Evolutionary conservation across 306 rosid genomes (phyloP), one percentile per base, ranked within the genome.

Genomic region (Vigna hirtella): DNA sequence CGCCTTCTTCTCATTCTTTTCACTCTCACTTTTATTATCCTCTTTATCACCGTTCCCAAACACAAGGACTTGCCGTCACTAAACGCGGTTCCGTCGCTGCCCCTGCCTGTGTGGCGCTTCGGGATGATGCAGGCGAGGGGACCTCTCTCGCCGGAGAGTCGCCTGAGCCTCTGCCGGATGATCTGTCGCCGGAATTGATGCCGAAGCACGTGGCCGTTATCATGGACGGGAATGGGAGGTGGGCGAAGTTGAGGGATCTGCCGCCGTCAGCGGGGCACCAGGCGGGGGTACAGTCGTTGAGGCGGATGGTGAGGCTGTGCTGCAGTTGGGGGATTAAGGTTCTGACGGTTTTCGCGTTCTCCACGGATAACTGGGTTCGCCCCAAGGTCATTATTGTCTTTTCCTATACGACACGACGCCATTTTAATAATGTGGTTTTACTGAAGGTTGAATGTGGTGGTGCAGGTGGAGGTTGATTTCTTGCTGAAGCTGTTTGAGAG

Each of bases 191-290:
- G 68, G 97, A 91, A 66, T 42, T 85, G 80, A 83, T 93, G 91
- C 97, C 95, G 63, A 93, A 81, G 78, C 98, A 93, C 79, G 97
- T 93, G 80, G 98, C 96, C 28, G 84, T 93, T 51, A 93, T 93
- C 5, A 87, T 91, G 93, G 98, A 93, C 26, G 97, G 96, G 2
- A 88, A 93, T 43, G 87, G 84, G 58, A 75, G 97, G 86, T 93
- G 98, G 96, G 98, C 93, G 14, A 50, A 66, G 84, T n/a, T 50
- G 88, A 79, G 73, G 48, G 82, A 85, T 7, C 32, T 86, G 81
- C 62, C 88, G 55, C 43, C 82, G n/a, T 75, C 84, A 10, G 81
- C 72, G 1, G 98, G 97, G 3, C 91, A 93, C 51, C 34, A 61
- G 50, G 92, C 95, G 16, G 97, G 98, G 2, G 80, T 73, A 3